Conservation (phyloP, 2,329 filamentous ascomycete species). For the Tolypocladium ovalisporum region DNA sequence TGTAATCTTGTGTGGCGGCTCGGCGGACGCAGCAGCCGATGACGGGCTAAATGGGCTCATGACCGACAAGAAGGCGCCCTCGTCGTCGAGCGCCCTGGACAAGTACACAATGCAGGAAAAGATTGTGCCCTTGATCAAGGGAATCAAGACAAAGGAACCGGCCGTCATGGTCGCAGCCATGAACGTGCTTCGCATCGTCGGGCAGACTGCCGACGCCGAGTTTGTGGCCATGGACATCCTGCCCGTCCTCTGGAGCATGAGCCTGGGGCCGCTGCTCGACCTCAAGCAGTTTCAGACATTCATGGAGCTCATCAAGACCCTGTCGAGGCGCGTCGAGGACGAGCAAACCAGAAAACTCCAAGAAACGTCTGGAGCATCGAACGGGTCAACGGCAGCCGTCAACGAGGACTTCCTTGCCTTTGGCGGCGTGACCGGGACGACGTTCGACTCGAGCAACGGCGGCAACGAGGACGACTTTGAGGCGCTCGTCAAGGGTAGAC, state of each 20-base stretch:
- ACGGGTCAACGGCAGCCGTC: slow-evolving; percentile 34
- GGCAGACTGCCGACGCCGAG: slow-evolving; percentile 71
- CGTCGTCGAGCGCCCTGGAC: slow-evolving; percentile 71
- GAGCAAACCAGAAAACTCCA: slow-evolving; percentile 85
- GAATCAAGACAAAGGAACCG: slow-evolving; percentile 95
- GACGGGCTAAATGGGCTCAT: slow-evolving; percentile 62
- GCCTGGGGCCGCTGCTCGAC: slow-evolving; percentile 78
- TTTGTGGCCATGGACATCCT: slow-evolving; percentile 88
- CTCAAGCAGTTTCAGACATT: slow-evolving; percentile 80
- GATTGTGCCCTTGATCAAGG: slow-evolving; percentile 79
- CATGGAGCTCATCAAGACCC: slow-evolving; percentile 74
- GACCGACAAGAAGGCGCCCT: slow-evolving; percentile 48
- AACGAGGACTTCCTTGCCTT: slow-evolving; percentile 63
- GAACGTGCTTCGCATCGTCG: slow-evolving; percentile 74
- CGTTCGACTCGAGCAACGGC: slow-evolving; percentile 40
- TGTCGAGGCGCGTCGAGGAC: slow-evolving; percentile 72
- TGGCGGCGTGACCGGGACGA: slow-evolving; percentile 52
- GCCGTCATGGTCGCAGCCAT: slow-evolving; percentile 94
- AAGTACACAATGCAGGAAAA: slow-evolving; percentile 99
- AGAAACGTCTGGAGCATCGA: slow-evolving; percentile 58
- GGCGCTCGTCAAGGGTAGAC: slow-evolving; percentile 67
- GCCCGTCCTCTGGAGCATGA: slow-evolving; percentile 85
- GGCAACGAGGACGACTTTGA: slow-evolving; percentile 70
- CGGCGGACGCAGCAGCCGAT: slow-evolving; percentile 34
- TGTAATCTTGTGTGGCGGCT: slow-evolving; percentile 76